These are phyloP conservation scores for Aspergillus versicolor DNA, from an alignment of 2,329 filamentous ascomycete genomes.

Conservation along the genomic window DNA sequence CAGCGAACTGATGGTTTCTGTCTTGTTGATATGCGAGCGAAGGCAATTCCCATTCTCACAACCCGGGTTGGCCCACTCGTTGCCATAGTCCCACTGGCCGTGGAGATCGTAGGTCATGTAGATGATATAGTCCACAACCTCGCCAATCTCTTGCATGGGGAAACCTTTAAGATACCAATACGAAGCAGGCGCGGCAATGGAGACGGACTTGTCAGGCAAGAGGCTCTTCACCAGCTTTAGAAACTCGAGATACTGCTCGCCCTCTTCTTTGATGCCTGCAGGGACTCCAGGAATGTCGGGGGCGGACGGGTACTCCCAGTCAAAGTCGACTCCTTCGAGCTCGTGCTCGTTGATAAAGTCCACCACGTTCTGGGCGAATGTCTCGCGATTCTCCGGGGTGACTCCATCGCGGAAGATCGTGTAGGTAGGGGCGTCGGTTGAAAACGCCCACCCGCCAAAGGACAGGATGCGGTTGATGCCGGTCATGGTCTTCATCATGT, in stretches of 20 bases:
- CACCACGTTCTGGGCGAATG: conserved; percentile 31
- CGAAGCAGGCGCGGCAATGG: conserved; percentile 28
- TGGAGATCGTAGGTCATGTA: conserved; percentile 44
- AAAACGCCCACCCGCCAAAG: conserved; percentile 47
- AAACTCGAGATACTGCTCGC: conserved; percentile 32
- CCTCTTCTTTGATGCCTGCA: conserved; percentile 27
- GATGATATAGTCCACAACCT: conserved; percentile 34
- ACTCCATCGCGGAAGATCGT: conserved; percentile 40
- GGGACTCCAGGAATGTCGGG: conserved; percentile 40
- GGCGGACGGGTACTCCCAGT: conserved; percentile 16
- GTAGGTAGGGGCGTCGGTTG: conserved; percentile 36
- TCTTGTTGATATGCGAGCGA: conserved; percentile 32
- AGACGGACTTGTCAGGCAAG: conserved; percentile 22
- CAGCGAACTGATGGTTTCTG: conserved; percentile 34
- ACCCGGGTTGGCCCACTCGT: conserved; percentile 22
- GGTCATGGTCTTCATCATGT: not conserved
- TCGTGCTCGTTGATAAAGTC: conserved; percentile 12
- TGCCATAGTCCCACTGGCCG: conserved; percentile 26
- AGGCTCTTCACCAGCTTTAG: conserved; percentile 22
- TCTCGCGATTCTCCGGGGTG: not conserved
- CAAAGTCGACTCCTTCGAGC: conserved; percentile 15
- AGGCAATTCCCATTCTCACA: conserved; percentile 32
- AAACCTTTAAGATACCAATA: conserved; percentile 36
- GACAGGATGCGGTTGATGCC: conserved; percentile 32
- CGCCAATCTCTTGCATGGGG: conserved; percentile 28